These are phyloP conservation scores for Pseudopithomyces maydicus DNA, from an alignment of 2,329 filamentous ascomycete genomes.

Conservation along the genomic window DNA sequence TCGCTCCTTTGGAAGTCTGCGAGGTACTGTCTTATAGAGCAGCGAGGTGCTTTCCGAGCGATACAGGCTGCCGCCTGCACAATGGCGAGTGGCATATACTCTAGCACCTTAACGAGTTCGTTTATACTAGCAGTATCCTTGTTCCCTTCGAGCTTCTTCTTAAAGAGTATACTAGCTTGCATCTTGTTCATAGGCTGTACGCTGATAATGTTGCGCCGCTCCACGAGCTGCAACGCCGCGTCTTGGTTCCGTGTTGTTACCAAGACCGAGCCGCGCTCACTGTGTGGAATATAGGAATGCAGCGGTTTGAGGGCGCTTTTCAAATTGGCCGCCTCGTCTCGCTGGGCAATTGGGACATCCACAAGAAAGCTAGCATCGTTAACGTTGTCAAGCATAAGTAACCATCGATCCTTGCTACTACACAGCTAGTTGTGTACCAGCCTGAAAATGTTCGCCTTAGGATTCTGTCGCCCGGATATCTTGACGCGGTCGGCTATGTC, in stretches of 20 bases:
- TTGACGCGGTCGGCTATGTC: conserved; percentile 13
- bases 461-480: conserved; percentile 6
- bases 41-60: not conserved
- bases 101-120: conserved; percentile 13
- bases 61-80: conserved; percentile 17
- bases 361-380: conserved; percentile 11
- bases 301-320: not conserved
- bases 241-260: conserved; percentile 8
- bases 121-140: conserved; percentile 14
- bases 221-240: conserved; percentile 4
- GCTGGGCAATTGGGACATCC: not conserved
- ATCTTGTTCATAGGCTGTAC: conserved; percentile 22
- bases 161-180: conserved; percentile 26
- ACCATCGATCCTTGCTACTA: conserved; percentile 10
- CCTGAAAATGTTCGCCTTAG: conserved; percentile 13
- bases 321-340: not conserved
- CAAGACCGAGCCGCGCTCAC: conserved; percentile 5
- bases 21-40: conserved; percentile 8
- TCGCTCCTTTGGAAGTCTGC: conserved; percentile 8
- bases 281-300: not conserved
- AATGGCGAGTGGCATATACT: too few relatives aligned
- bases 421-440: conserved; percentile 14
- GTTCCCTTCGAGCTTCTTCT: conserved; percentile 24
- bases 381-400: not conserved
- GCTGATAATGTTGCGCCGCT: conserved; percentile 14